Evolutionary conservation across 1,284 basidiomycete genomes (phyloP), one percentile per base, ranked within the genome.

Genomic region (Naganishia sp.): DNA sequence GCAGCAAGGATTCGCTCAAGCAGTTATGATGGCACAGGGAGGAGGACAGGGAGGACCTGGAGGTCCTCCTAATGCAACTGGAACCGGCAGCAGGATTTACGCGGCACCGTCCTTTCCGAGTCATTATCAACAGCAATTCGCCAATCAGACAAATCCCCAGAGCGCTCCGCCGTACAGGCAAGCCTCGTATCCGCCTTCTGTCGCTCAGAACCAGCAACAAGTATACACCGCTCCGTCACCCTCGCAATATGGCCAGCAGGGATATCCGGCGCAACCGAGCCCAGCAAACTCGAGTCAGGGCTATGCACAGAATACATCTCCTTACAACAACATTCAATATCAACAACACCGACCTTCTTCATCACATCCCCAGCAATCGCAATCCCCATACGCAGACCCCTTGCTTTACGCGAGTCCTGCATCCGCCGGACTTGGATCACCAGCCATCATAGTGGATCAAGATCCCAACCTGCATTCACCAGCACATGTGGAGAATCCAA

Each of bases 61-160:
- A 2, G 31, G 28, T 9, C 32, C 17, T 18, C 9, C 13, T 9
- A 35, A 54, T 35, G 32, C 52, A 21, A 28, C 46, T 23, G 45
- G 23, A 31, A n/a, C 31, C 18, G 45, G 45, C 5, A 21, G 2
- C 10, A 5, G 31, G 25, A 45, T 45, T 28, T 39, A 13, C 28
- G 32, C 32, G 32, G 57, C 46, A 5, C 57, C 57, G 3, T 31
- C 57, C 5, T 61, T 61, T 25, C 57, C 57, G 35, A 41, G 32
- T 7, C 57, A 61, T 61, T 61, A 61, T 51, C 57, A 61, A 28
- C 57, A 61, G 45, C 57, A 61, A 28, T 61, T 61, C 46, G 57
- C 57, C 1, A 15, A 51, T 18, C 47, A 42, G 25, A 50, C 49
- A 21, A 61, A 61, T 42, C 45, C 47, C 1, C 42, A 57, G 25